These are phyloP conservation scores for Opeltia flavorubescens DNA, from an alignment of 495 filamentous ascomycete genomes.

Conservation along the genomic window DNA sequence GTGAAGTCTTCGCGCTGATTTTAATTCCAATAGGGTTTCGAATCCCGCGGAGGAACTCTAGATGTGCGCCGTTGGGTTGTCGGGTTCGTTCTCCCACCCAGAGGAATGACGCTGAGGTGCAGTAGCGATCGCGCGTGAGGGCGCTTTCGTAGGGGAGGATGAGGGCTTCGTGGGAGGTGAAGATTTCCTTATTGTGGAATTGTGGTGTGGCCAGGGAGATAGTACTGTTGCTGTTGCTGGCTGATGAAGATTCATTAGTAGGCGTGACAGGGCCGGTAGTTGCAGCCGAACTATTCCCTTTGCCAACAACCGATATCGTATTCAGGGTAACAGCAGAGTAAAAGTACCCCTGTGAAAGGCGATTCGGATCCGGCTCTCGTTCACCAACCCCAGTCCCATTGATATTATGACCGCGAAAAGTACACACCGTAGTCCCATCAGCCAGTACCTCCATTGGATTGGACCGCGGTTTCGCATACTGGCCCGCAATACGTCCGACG, in stretches of 20 bases:
- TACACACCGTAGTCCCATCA: background rate
- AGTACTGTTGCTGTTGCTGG: too few relatives aligned
- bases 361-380: slow-evolving; percentile 5
- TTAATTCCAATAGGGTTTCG: slow-evolving; percentile 13
- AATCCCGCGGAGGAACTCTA: slow-evolving; percentile 12
- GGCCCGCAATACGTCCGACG: slow-evolving; percentile 8
- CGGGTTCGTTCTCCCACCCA: slow-evolving; percentile 13
- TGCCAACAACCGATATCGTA: background rate
- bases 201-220: too few relatives aligned
- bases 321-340: slow-evolving; percentile 5
- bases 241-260: too few relatives aligned
- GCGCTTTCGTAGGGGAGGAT: slow-evolving; percentile 8
- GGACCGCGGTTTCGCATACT: slow-evolving; percentile 9
- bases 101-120: slow-evolving; percentile 7
- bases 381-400: background rate
- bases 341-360: slow-evolving; percentile 4
- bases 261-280: background rate
- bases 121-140: slow-evolving; percentile 6
- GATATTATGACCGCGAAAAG: slow-evolving; percentile 10
- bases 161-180: slow-evolving; percentile 1
- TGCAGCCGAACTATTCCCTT: background rate
- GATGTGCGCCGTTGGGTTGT: slow-evolving; percentile 10
- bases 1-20: slow-evolving; percentile 6
- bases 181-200: background rate
- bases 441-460: background rate